Base-by-base conservation (phyloP, 257 asterid genomes). In the Verbascum thapsus region DNA sequence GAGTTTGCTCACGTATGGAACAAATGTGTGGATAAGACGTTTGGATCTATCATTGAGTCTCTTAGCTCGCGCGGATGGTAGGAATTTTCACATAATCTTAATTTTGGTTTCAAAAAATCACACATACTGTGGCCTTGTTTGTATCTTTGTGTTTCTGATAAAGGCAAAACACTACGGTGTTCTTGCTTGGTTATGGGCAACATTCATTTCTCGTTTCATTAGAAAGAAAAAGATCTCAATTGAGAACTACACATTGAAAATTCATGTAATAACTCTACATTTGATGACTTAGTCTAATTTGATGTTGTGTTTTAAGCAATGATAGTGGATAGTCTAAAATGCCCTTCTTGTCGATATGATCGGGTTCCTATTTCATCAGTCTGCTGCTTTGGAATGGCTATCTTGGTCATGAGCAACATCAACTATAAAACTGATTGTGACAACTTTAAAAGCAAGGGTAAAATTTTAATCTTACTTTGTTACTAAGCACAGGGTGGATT, bases 51-150 rank as follows among this genome's bases (percentile, higher is more conserved):
- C 10, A 71, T 76, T 8, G 40, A 71, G 65, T 71, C 74, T 42
- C 71, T 71, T 32, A 71, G 81, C 74, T 67, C 77, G 7, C 72
- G 48, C 1, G 81, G 81, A 56, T 76, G 77, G 81, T 76, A 76
- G 77, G 35, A 58, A 35, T 49, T 38, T 58, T 53, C 50, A 64
- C 40, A 57, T 18, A 26, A 55, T 39, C 45, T 47, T 40, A 11
- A 11, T 8, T 26, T 40, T 57, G 10, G 10, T 55, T 53, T 15
- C 38, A 35, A 40, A 23, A 43, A 20, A 15, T 44, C 54, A 1
- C 49, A 20, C 45, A 32, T 39, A 22, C 16, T 42, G 5, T 63
- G 60, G 63, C 51, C 53, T 40, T 49, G 39, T 51, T 19, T 51
- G 52, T 51, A 63, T 63, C 40, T n/a, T 11, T 23, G 0, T 52